These are phyloP conservation scores for Gaertneriomyces semiglobifer DNA, from an alignment of 192 early-diverging fungal genomes.

Conservation along the genomic window DNA sequence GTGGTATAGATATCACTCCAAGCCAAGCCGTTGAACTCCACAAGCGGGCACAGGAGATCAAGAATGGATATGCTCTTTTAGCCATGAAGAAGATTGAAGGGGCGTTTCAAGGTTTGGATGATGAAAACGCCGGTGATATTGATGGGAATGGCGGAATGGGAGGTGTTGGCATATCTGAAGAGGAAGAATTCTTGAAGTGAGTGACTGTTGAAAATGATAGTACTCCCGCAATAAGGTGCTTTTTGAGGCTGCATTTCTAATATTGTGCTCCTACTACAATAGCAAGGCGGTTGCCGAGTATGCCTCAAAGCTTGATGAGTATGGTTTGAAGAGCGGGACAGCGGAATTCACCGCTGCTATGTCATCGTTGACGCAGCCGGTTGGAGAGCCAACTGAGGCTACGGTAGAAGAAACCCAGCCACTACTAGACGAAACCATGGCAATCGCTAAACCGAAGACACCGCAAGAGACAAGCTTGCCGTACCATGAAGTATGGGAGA, in stretches of 20 bases:
- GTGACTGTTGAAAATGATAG: neutral
- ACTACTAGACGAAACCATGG: neutral
- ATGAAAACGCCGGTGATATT: slow-evolving; percentile 10
- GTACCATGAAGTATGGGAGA: slow-evolving; percentile 27
- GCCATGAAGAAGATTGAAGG: slow-evolving; percentile 32
- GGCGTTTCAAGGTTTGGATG: slow-evolving; percentile 17
- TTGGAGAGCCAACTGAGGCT: neutral
- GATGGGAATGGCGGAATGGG: neutral
- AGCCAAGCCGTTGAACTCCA: slow-evolving; percentile 31
- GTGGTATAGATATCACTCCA: slow-evolving; percentile 18
- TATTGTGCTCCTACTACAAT: neutral
- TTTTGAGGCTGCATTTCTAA: neutral
- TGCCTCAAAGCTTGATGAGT: slow-evolving; percentile 8
- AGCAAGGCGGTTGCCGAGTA: slow-evolving; percentile 27
- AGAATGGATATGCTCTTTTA: slow-evolving; percentile 26
- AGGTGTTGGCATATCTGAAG: slow-evolving; percentile 4
- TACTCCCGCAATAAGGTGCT: neutral
- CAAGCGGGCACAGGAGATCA: slow-evolving; percentile 27
- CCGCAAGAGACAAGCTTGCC: slow-evolving; percentile 2
- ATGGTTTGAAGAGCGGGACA: slow-evolving; percentile 15
- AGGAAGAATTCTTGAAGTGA: slow-evolving; percentile 30
- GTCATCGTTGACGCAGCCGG: neutral
- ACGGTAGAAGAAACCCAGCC: neutral
- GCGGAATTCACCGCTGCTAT: slow-evolving; percentile 16
- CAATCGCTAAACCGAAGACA: neutral